These are phyloP conservation scores for Limtongia smithiae DNA, from an alignment of 805 yeast species.

Conservation along the genomic window DNA sequence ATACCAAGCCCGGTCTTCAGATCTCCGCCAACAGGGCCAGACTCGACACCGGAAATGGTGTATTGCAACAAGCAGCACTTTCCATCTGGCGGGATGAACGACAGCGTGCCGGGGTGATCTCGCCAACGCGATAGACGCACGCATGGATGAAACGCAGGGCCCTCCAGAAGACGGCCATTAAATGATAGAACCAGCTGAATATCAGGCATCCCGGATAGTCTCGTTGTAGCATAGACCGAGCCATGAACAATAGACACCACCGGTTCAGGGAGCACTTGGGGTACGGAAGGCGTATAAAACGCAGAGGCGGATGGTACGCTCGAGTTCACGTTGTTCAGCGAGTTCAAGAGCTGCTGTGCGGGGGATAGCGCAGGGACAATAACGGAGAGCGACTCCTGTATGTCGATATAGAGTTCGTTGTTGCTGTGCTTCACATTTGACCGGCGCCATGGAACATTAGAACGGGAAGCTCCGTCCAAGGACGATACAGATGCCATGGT, in stretches of 20 bases:
- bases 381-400: conserved; percentile 51
- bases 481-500: conserved; percentile 14
- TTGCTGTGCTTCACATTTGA: conserved; percentile 65
- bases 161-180: conserved; percentile 21
- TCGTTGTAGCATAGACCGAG: conserved; percentile 56
- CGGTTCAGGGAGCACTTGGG: conserved; percentile 30
- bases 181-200: conserved; percentile 52
- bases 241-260: conserved; percentile 52
- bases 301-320: conserved; percentile 29
- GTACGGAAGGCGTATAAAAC: conserved; percentile 28
- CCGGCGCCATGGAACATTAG: conserved; percentile 72
- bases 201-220: conserved; percentile 74
- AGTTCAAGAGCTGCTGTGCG: conserved; percentile 14
- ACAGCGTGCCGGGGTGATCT: conserved; percentile 45
- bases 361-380: conserved; percentile 27
- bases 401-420: conserved; percentile 83
- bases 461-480: conserved; percentile 26
- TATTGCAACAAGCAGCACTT: conserved; percentile 36
- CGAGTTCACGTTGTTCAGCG: conserved; percentile 3
- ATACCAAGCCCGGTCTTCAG: conserved; percentile 52
- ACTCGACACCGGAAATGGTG: conserved; percentile 46
- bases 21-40: conserved; percentile 58
- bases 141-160: conserved; percentile 68
- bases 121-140: conserved; percentile 56
- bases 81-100: conserved; percentile 90